These are phyloP conservation scores for Hansenula sp. DNA, from an alignment of 1,139 yeast genomes.

Conservation along the genomic window DNA sequence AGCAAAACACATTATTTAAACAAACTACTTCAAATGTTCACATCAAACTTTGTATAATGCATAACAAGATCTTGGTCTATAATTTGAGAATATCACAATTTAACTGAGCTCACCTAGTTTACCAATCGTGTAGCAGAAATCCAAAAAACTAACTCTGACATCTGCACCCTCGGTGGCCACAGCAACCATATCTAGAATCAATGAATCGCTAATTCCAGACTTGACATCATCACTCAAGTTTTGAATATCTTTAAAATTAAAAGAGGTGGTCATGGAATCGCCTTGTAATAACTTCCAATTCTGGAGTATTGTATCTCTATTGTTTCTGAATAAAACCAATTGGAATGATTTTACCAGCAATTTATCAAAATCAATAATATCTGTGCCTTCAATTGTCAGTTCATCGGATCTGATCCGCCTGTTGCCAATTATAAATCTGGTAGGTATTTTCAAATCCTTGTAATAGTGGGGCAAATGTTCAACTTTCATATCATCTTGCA, in stretches of 20 bases:
- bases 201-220: conserved; percentile 26
- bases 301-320: conserved; percentile 28
- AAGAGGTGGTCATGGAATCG: conserved; percentile 7
- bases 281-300: conserved; percentile 34
- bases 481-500: conserved; percentile 30
- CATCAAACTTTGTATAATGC: neutral
- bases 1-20: conserved; percentile 84
- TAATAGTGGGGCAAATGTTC: conserved; percentile 26
- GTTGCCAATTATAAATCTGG: conserved; percentile 18
- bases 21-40: neutral
- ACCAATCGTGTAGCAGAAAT: conserved; percentile 42
- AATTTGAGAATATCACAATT: too few species aligned
- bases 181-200: conserved; percentile 40
- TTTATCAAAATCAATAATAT: conserved; percentile 43
- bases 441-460: conserved; percentile 29
- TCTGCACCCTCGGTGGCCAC: conserved; percentile 35
- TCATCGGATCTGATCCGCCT: conserved; percentile 18
- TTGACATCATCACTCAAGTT: conserved; percentile 28
- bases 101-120: conserved; percentile 38
- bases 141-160: conserved; percentile 32
- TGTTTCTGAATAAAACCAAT: conserved; percentile 34
- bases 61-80: too few species aligned
- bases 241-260: conserved; percentile 33
- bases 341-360: conserved; percentile 35
- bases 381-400: conserved; percentile 30